These are phyloP conservation scores for Russula dissimulans DNA, from an alignment of 768 basidiomycete species.

Conservation along the genomic window DNA sequence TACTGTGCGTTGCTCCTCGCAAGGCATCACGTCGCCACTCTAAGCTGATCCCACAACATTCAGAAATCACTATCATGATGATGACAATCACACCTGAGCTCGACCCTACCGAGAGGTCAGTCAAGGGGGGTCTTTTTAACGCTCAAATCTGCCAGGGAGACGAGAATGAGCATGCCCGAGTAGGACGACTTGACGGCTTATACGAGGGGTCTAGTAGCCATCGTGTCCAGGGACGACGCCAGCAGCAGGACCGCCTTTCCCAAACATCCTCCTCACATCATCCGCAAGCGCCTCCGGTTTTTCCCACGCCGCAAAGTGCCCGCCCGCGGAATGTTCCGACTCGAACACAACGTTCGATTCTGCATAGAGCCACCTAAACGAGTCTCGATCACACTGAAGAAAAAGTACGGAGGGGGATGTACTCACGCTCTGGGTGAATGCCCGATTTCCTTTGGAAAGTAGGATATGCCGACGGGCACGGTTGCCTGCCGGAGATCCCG, in stretches of 20 bases:
- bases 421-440: conserved; percentile 33
- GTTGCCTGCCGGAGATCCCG: not conserved
- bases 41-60: too few relatives aligned
- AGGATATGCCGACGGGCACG: conserved; percentile 42
- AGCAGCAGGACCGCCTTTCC: conserved; percentile 40
- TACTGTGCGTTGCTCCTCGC: too few relatives aligned
- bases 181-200: not conserved
- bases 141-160: too few relatives aligned
- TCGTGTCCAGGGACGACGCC: conserved; percentile 33
- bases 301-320: conserved; percentile 53
- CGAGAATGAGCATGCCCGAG: too few relatives aligned
- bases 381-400: not conserved
- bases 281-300: conserved; percentile 37
- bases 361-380: conserved; percentile 19
- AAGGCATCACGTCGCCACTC: too few relatives aligned
- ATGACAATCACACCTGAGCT: too few relatives aligned
- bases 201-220: not conserved
- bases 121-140: too few relatives aligned
- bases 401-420: not conserved
- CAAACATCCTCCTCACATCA: conserved; percentile 51
- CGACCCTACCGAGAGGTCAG: too few relatives aligned
- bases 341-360: conserved; percentile 38
- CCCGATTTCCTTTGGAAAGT: conserved; percentile 42
- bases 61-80: too few relatives aligned
- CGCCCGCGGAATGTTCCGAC: conserved; percentile 40